phyloP scores from a whole-genome alignment of 2,329 filamentous ascomycete species.

The Trichoderma arundinaceum region DNA sequence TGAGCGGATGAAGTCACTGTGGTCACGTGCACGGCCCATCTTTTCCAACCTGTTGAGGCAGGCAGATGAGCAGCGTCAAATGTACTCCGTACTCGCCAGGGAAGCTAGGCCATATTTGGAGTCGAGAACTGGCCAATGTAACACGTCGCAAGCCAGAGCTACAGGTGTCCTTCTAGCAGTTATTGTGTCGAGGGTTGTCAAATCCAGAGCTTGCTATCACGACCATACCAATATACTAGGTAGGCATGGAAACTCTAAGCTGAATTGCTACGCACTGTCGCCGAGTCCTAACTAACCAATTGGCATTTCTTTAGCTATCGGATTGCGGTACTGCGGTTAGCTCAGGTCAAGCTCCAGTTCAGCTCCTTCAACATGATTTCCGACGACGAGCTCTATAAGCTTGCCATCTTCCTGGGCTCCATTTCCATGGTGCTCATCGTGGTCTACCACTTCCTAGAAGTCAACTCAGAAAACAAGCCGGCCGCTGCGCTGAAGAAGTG shows the following conservation, averaged over 20 bases:
- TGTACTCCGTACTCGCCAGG: neutral
- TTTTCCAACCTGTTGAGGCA: neutral
- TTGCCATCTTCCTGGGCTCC: constrained; percentile 91
- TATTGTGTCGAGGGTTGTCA: neutral
- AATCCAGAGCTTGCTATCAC: constrained; percentile 18
- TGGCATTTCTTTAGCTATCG: constrained; percentile 5
- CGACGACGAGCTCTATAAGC: constrained; percentile 86
- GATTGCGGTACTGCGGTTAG: constrained; percentile 19
- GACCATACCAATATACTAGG: neutral
- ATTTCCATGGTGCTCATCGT: constrained; percentile 91
- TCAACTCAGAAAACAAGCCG: constrained; percentile 66
- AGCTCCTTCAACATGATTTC: constrained; percentile 77
- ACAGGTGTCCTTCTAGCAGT: constrained; percentile 35
- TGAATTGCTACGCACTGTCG: neutral
- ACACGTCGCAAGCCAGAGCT: constrained; percentile 32
- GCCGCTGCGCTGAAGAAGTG: constrained; percentile 28
- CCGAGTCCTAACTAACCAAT: constrained; percentile 5
- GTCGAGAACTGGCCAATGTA: constrained; percentile 15
- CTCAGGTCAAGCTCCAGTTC: constrained; percentile 12
- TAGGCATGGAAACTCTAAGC: neutral
- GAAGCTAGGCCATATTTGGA: constrained; percentile 12
- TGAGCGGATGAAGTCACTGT: constrained; percentile 39
- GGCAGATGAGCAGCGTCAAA: neutral
- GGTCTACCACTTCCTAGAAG: constrained; percentile 93
- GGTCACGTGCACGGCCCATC: constrained; percentile 36